Base-by-base conservation (phyloP, 2,329 filamentous ascomycete genomes). In the Diaporthe australafricana region DNA sequence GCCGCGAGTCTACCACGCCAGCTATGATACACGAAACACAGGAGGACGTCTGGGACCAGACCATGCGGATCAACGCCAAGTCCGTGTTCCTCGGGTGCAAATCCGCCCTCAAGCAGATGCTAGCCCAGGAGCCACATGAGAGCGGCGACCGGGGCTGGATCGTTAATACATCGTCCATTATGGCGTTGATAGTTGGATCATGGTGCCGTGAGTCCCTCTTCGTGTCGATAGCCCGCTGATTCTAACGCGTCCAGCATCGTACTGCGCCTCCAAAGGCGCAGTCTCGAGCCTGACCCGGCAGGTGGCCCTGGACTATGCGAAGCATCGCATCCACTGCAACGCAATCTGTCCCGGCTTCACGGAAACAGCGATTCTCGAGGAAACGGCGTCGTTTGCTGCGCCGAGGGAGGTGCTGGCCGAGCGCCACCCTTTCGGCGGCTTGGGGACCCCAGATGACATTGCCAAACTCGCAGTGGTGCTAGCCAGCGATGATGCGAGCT, bases 321-420 rank as follows among this genome's bases (percentile, higher is more conserved):
- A 77, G 0, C 76, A 84, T 14, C 78, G 82, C 0, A 87, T 89
- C 32, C 87, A 89, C 72, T 83, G 84, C 42, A 89, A 89, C 74
- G 86, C 86, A 0, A 81, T 89, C 6, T 88, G 86, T 68, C 87
- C 88, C 5, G 88, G 87, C 7, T 89, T 77, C 79, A 77, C 32
- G 17, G 30, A 38, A 1, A 52, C 68, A 22, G 53, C 65, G 9
- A 68, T 68, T 12, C 55, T 68, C 6, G 7, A 68, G 30, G 65
- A 56, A 5, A 68, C 65, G 47, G 35, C 65, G 27, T 40, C 48
- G 25, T 16, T 27, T n/a, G 38, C 47, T 14, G 47, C 65, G 32
- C 20, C 38, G 16, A n/a, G 30, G 9, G n/a, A 67, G 17, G 7
- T 3, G 14, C 17, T 52, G n/a, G 22, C n/a, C 17, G 38, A 68